These are phyloP conservation scores for Pichia exigua DNA, from an alignment of 805 yeast genomes.

Conservation along the genomic window DNA sequence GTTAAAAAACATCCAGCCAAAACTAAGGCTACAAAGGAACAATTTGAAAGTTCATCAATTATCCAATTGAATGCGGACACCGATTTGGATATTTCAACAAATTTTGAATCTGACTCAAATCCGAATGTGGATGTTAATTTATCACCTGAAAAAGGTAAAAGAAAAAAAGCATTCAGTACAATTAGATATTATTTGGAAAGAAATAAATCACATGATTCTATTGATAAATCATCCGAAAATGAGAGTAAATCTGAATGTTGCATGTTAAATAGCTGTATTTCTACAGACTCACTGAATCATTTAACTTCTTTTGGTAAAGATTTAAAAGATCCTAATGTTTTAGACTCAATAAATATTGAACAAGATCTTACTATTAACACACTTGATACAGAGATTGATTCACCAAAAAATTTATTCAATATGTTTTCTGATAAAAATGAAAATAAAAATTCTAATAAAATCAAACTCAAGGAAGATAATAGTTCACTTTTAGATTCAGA, in stretches of 20 bases:
- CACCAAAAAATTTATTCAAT: neutral
- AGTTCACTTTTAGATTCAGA: constrained; percentile 5
- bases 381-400: neutral
- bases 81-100: neutral
- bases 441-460: neutral
- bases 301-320: neutral
- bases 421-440: neutral
- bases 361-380: neutral
- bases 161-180: constrained; percentile 6
- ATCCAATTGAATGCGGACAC: neutral
- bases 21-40: neutral
- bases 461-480: neutral
- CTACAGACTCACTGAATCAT: neutral
- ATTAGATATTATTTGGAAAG: constrained; percentile 4
- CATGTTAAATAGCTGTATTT: neutral
- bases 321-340: too few species aligned
- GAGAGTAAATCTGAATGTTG: neutral
- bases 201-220: constrained; percentile 3
- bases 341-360: neutral
- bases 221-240: neutral
- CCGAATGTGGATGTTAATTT: neutral
- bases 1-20: too few species aligned
- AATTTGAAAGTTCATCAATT: neutral
- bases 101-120: neutral
- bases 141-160: constrained; percentile 1